These are phyloP conservation scores for Myochromella boudieri DNA, from an alignment of 768 basidiomycete species.

Conservation along the genomic window DNA sequence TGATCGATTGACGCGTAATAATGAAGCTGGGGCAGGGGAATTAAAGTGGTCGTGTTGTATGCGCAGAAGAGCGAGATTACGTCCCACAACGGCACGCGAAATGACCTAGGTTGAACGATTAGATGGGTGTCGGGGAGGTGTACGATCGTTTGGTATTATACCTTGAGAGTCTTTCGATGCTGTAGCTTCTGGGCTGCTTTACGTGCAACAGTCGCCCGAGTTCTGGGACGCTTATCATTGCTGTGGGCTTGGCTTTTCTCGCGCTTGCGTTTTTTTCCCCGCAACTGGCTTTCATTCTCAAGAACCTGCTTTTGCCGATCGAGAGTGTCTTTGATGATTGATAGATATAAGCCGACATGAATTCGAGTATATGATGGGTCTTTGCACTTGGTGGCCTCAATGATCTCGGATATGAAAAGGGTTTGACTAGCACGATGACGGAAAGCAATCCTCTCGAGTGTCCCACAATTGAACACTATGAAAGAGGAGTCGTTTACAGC, in stretches of 20 bases:
- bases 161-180: background rate
- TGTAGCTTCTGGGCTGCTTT: too few relatives aligned
- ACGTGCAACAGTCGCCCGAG: background rate
- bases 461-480: constrained; percentile 5
- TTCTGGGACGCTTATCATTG: constrained; percentile 1
- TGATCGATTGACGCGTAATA: constrained; percentile 5
- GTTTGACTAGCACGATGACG: constrained; percentile 4
- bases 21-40: constrained; percentile 14
- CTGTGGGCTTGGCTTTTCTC: background rate
- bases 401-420: too few relatives aligned
- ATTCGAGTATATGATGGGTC: constrained; percentile 1
- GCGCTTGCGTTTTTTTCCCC: constrained; percentile 1
- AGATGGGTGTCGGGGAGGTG: too few relatives aligned
- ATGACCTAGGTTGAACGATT: too few relatives aligned
- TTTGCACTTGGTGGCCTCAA: background rate
- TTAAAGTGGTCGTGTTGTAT: constrained; percentile 7
- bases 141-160: background rate
- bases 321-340: constrained; percentile 1
- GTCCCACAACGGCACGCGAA: background rate
- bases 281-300: background rate
- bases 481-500: constrained; percentile 10
- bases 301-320: background rate
- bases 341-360: constrained; percentile 2
- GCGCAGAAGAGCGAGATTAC: constrained; percentile 2
- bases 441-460: constrained; percentile 4